Percentiles rank a stretch among this genome's conserved stretches.
Conservation (phyloP, 306 rosid species). For the Argentina anserina region DNA sequence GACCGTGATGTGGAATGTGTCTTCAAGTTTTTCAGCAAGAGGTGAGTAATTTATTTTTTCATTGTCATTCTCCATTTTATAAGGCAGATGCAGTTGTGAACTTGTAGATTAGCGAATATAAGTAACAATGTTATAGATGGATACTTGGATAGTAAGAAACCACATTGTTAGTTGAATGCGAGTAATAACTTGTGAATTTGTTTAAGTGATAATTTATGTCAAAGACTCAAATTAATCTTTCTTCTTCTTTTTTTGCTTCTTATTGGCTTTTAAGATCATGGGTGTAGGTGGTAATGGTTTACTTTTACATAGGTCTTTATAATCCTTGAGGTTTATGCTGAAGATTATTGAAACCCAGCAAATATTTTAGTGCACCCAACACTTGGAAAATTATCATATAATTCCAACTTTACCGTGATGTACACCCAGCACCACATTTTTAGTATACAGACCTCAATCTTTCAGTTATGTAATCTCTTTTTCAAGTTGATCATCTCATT, state of each 20-base stretch:
- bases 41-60: conserved; percentile 44
- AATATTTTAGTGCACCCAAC: too few relatives aligned
- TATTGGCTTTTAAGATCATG: background rate
- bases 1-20: conserved; percentile 94
- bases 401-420: too few relatives aligned
- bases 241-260: too few relatives aligned
- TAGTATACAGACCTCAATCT: too few relatives aligned
- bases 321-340: background rate
- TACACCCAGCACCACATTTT: too few relatives aligned
- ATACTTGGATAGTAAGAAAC: background rate
- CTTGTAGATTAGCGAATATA: too few relatives aligned
- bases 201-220: background rate
- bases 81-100: background rate
- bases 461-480: too few relatives aligned
- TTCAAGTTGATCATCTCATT: too few relatives aligned
- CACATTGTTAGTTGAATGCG: background rate
- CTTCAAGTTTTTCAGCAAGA: conserved; percentile 79
- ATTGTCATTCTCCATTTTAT: conserved; percentile 9
- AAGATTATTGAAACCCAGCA: background rate
- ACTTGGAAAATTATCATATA: too few relatives aligned
- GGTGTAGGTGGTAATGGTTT: background rate
- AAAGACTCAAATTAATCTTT: too few relatives aligned
- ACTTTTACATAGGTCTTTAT: background rate
- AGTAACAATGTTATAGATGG: background rate
- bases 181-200: background rate